Evolutionary conservation across 129 eudicot genomes (phyloP).

Genomic region (carrot (Daucus carota)): DNA sequence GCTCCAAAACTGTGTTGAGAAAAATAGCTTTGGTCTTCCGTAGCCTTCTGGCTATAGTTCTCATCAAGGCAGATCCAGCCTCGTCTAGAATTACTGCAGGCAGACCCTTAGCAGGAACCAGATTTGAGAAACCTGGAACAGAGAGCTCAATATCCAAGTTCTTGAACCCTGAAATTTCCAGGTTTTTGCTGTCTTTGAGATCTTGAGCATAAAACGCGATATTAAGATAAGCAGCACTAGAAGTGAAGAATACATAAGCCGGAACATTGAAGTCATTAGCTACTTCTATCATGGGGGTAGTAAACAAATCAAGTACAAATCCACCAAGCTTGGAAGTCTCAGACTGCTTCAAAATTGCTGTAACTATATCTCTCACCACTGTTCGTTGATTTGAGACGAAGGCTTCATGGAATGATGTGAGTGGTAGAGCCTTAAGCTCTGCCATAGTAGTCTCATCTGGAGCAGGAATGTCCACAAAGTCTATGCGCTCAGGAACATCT

Average conservation of each 20-base stretch:
- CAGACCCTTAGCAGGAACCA: not conserved
- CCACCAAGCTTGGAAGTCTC: constrained; percentile 14
- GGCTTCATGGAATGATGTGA: not conserved
- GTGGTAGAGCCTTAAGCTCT: not conserved
- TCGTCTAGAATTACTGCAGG: not conserved
- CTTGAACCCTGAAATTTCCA: constrained; percentile 16
- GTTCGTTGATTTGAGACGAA: not conserved
- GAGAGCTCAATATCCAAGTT: constrained; percentile 20
- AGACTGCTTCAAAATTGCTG: not conserved
- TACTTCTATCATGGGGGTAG: constrained; percentile 26
- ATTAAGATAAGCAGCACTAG: constrained; percentile 23
- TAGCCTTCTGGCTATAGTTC: not conserved
- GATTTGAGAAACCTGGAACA: constrained; percentile 14
- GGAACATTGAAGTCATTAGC: constrained; percentile 28
- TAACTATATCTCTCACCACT: not conserved
- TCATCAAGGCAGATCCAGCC: not conserved
- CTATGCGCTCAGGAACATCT: not conserved
- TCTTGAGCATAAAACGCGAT: not conserved
- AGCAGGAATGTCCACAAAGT: not conserved
- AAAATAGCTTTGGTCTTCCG: not conserved
- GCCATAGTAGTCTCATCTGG: not conserved
- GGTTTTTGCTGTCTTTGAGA: constrained; percentile 9
- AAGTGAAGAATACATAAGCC: constrained; percentile 28
- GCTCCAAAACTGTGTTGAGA: not conserved
- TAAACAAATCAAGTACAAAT: constrained; percentile 33